Evolutionary conservation across 2,329 filamentous ascomycete genomes (phyloP).

Genomic region (Diaporthe sp.): DNA sequence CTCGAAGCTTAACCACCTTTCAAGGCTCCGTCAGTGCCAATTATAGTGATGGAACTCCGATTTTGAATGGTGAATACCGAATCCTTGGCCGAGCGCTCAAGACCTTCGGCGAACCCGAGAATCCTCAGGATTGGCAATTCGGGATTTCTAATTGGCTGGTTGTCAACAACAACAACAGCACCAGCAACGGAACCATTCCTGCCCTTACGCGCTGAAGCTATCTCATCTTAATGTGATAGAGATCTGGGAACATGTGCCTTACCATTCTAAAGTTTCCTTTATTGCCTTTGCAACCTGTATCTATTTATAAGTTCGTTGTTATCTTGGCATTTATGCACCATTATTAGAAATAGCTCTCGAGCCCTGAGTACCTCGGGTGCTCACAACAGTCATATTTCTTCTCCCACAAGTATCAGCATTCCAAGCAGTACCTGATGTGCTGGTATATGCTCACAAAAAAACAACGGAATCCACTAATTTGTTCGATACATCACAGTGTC

Average conservation of each 20-base stretch:
- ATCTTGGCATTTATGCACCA: background rate
- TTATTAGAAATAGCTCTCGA: background rate
- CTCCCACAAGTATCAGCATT: background rate
- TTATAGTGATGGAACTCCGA: background rate
- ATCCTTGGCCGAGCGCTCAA: slow-evolving; percentile 20
- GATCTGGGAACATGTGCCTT: too few species aligned
- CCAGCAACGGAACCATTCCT: background rate
- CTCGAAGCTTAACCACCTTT: background rate
- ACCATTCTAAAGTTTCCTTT: background rate
- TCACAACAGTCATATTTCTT: background rate
- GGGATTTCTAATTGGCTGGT: background rate
- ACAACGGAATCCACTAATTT: too few species aligned
- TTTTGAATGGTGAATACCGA: slow-evolving; percentile 1
- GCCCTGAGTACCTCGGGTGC: too few species aligned
- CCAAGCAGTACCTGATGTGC: too few species aligned
- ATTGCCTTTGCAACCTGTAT: background rate
- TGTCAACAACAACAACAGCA: background rate
- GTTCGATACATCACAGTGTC: too few species aligned
- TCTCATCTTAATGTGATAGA: background rate
- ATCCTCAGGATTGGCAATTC: slow-evolving; percentile 5
- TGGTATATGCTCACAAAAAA: too few species aligned
- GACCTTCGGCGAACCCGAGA: background rate
- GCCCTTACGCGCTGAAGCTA: background rate
- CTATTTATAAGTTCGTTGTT: background rate
- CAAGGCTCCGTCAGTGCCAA: background rate